Base-by-base conservation (phyloP, 495 filamentous ascomycete species). In the Hyaloscypha hepaticicola region DNA sequence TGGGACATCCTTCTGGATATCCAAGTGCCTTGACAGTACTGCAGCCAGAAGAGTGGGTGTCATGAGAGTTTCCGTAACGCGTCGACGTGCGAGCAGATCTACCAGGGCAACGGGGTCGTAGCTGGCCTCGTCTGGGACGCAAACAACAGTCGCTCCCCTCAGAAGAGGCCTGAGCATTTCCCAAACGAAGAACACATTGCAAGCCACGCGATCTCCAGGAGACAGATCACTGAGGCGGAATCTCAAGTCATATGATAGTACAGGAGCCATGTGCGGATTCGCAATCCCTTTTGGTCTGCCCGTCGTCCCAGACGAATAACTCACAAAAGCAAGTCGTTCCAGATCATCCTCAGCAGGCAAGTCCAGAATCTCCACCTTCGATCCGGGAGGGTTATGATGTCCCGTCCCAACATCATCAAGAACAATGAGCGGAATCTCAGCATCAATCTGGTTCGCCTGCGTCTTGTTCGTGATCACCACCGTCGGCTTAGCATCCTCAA, bases 141-240 rank as follows among this genome's bases (percentile, higher is more conserved):
- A 77, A 6, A 90, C 80, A 4, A 88, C 86, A 2, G 87, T 88
- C 3, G 86, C 87, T 69, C 87, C 87, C 25, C 87, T 80, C 53
- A 90, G 65, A n/a, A 90, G 76, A 12, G 87, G 87, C 12, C 87
- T 83, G 28, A 90, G 62, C n/a, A 89, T 88, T 65, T 90, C 87
- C 87, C 87, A 90, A 57, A 90, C 76, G 71, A 90, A 90, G 69
- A 88, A 90, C 24, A 89, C 87, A 80, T 90, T 90, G 69, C 87
- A 90, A 22, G 87, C 87, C 12, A 89, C 86, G 1, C 87, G 83
- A 64, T 89, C 87, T 3, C 86, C 85, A 0, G 84, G 85, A 26
- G 79, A 73, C 5, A 87, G 74, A 71, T 90, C 85, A 60, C 82
- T 85, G 1, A 89, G 68, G 12, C 69, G 77, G 69, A 89, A 90